Conservation (phyloP, 192 early-diverging fungal species). For the Martensiomyces pterosporus region DNA sequence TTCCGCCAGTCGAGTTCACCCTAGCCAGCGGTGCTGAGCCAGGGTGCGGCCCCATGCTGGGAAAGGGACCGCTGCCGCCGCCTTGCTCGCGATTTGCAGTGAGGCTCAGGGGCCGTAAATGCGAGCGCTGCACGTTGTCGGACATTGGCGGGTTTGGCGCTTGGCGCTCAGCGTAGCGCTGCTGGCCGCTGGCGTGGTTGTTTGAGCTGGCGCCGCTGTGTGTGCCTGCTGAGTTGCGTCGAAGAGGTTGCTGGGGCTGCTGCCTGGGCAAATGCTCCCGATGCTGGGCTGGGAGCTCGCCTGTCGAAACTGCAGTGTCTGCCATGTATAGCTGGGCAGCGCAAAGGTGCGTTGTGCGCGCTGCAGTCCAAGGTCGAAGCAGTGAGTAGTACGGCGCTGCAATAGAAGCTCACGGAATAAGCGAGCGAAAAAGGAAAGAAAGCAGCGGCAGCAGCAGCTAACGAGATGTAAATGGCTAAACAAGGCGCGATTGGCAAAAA, state of each 20-base stretch:
- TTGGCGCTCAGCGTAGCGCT: neutral
- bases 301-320: constrained; percentile 31
- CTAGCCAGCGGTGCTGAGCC: constrained; percentile 12
- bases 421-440: neutral
- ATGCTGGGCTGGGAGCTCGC: constrained; percentile 25
- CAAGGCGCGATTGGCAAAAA: neutral
- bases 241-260: constrained; percentile 41
- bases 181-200: neutral
- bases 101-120: constrained; percentile 17
- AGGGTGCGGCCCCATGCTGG: constrained; percentile 28
- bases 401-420: neutral
- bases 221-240: constrained; percentile 5
- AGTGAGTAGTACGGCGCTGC: too few relatives aligned
- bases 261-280: constrained; percentile 43
- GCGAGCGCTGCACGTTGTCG: constrained; percentile 1
- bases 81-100: constrained; percentile 3
- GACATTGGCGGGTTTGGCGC: neutral
- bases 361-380: too few relatives aligned
- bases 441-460: too few relatives aligned
- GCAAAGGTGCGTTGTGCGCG: too few relatives aligned
- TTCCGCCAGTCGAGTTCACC: constrained; percentile 13
- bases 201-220: neutral
- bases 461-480: too few relatives aligned
- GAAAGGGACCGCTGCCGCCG: too few relatives aligned
- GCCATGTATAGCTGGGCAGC: constrained; percentile 11